A percentile compares a stretch with the other conserved stretches of the same genome.
Evolutionary conservation across 129 eudicot species (phyloP).

Genomic region (Flaveria brownii): DNA sequence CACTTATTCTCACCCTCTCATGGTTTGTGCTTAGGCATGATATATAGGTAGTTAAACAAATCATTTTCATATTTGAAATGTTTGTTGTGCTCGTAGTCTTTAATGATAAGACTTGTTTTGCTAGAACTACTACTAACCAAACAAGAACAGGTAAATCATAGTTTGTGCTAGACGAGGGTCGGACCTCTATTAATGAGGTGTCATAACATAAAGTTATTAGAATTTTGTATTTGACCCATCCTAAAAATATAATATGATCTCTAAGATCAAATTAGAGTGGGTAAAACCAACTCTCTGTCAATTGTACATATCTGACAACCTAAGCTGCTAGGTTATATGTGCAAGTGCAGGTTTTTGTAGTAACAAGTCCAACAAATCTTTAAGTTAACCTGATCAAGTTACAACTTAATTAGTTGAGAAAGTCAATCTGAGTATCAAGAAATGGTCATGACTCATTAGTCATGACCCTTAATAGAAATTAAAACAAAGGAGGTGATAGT

Average conservation of each 20-base stretch:
- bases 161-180: no score
- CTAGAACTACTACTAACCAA: no score
- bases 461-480: neutral
- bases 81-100: no score
- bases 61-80: no score
- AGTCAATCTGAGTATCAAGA: conserved; percentile 1
- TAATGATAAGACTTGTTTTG: no score
- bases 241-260: neutral
- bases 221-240: no score
- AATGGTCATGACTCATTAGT: neutral
- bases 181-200: no score
- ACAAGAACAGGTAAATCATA: no score
- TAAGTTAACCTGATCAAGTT: neutral
- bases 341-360: neutral
- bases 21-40: no score
- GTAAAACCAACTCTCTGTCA: conserved; percentile 8
- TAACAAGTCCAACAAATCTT: neutral
- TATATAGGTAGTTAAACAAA: no score
- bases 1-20: no score
- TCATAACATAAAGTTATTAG: no score
- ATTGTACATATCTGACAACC: conserved; percentile 16
- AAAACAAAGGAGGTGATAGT: neutral
- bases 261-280: conserved; percentile 2
- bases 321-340: conserved; percentile 1
- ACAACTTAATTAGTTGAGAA: neutral